Evolutionary conservation across 148 eudicot genomes (phyloP), one percentile per base, ranked within the genome.

Genomic region (Amaranthus hypochondriacus): DNA sequence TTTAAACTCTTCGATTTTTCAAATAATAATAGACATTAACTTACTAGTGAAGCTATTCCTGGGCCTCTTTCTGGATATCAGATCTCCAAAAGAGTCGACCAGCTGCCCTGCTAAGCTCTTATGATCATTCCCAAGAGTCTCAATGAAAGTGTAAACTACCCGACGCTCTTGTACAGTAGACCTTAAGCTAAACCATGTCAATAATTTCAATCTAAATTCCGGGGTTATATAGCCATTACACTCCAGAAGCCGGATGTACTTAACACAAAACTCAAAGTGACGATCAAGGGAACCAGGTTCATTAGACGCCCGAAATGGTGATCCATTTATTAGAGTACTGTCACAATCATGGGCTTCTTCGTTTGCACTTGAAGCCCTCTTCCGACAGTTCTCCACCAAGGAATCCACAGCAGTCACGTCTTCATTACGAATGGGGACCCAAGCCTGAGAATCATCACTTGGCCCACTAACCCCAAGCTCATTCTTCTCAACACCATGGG

Each of bases 131-230:
- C 71, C 61, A 12, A 94, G 75, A 56, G 96, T 81, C 69, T 76
- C 87, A 64, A 94, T 88, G 68, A 88, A 94, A 18, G 97, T 89
- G 77, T 85, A 76, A 0, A 92, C 96, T 42, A 92, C 92, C 78
- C 93, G 84, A 11, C 98, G 86, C 73, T 90, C 97, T 73, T 92
- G 96, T 82, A 86, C 92, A 0, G 89, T 90, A 15, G 97, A 88
- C 70, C 93, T 85, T 70, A 94, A 81, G 81, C 98, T 88, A 77
- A 87, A 92, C 98, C 98, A 94, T 28, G 96, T 92, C 59, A 94
- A 74, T 59, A 94, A 66, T 51, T 89, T 94, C 75, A 88, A 74
- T 74, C 97, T 88, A 58, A 92, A 92, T 67, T 90, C 96, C 78
- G 73, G 85, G 60, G 80, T 82, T 18, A 94, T 81, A 56, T 85